Evolutionary conservation across 2,329 filamentous ascomycete genomes (phyloP), one percentile per base, ranked within the genome.

Genomic region (Sclerotinia trifoliorum): DNA sequence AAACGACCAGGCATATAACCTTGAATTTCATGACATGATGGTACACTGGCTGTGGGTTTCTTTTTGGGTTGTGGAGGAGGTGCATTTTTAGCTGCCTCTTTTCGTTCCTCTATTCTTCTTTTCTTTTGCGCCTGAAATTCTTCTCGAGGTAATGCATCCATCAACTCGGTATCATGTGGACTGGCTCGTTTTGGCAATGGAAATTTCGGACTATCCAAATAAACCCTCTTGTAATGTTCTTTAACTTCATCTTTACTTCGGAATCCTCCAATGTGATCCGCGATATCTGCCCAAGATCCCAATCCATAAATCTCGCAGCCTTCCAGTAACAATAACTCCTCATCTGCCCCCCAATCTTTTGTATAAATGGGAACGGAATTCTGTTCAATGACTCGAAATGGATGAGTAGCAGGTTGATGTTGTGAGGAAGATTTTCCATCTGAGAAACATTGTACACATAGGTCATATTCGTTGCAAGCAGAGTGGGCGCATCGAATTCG

Each of bases 341-440:
- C 95, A 77, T 99, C 95, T 32, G 95, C 95, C 65, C 95, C 95
- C 95, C 95, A 99, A 77, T 97, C 94, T 68, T 88, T 86, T 73
- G 94, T 90, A 76, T 96, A 99, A 69, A 99, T 98, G 0, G 95
- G 95, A 62, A 99, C 96, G 0, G 94, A 97, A 77, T 99, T 97
- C 76, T 98, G 95, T 79, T 99, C 95, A 73, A 99, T 97, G 46
- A 99, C 95, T 71, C 92, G 90, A 79, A 90, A 99, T 19, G 92
- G 84, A 80, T 99, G 95, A 17, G 91, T 91, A 6, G 88, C 85
- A 10, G 95, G 94, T 73, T 96, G 89, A 79, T 99, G 95, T 67
- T 91, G 89, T 74, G 92, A 91, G 71, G 92, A 92, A 57, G 86
- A 84, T 75, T 92, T 87, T 71, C 93, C 94, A 72, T 90, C 89